Evolutionary conservation across 768 basidiomycete genomes (phyloP).

Genomic region (Naganishia friedmannii): DNA sequence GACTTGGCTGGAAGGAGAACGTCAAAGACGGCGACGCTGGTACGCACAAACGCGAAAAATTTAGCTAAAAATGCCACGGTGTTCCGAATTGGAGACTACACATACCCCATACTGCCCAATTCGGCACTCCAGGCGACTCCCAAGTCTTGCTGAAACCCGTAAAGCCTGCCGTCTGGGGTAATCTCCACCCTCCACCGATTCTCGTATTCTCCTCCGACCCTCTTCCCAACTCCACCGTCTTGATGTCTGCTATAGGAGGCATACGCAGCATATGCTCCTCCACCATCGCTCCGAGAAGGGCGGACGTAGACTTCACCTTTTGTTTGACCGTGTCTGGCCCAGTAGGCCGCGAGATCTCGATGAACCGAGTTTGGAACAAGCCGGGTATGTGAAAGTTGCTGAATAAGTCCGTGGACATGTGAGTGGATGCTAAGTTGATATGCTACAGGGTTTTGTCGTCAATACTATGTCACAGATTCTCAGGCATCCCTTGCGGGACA

Average conservation of each 20-base stretch:
- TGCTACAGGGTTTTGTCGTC: constrained; percentile 58
- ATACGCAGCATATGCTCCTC: constrained; percentile 25
- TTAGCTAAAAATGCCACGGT: constrained; percentile 15
- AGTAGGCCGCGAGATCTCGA: constrained; percentile 66
- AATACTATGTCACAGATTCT: background rate
- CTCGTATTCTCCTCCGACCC: constrained; percentile 36
- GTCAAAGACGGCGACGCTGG: constrained; percentile 46
- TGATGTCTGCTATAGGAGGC: background rate
- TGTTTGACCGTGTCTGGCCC: constrained; percentile 70
- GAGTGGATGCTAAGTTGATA: constrained; percentile 84
- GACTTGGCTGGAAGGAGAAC: constrained; percentile 47
- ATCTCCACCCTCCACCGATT: constrained; percentile 46
- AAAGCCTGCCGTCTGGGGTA: constrained; percentile 46
- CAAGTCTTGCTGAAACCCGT: constrained; percentile 44
- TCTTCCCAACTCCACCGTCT: constrained; percentile 6
- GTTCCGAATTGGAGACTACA: constrained; percentile 63
- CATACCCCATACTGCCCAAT: constrained; percentile 58
- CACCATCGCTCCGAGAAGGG: constrained; percentile 23
- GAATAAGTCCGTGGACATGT: constrained; percentile 56
- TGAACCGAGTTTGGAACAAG: constrained; percentile 93
- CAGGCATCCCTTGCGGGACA: background rate
- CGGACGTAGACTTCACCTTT: constrained; percentile 24
- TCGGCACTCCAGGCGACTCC: constrained; percentile 45
- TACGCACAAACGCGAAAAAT: background rate
- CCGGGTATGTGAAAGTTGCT: constrained; percentile 82